Conservation (phyloP, 345 rosid species). For the Bruguiera gymnorhiza region DNA sequence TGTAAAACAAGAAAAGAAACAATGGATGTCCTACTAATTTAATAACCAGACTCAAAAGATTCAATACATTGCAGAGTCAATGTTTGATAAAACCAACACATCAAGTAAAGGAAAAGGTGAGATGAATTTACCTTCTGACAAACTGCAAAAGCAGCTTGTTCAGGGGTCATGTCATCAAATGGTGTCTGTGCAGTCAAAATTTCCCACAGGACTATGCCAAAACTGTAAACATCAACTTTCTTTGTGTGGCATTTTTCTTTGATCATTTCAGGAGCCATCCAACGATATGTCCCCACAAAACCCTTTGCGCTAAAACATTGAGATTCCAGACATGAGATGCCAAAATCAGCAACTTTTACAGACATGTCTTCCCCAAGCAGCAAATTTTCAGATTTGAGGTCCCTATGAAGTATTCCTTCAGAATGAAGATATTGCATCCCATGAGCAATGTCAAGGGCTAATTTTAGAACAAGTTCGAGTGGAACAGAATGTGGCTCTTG, state of each 20-base stretch:
- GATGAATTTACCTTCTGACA: constrained; percentile 58
- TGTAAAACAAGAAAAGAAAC: neutral
- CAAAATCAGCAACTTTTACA: constrained; percentile 77
- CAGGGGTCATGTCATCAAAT: constrained; percentile 73
- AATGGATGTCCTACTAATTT: neutral
- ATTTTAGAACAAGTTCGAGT: constrained; percentile 49
- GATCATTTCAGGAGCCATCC: constrained; percentile 94
- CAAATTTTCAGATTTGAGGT: constrained; percentile 76
- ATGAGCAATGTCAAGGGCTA: constrained; percentile 65
- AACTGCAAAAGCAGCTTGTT: constrained; percentile 83
- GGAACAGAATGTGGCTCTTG: constrained; percentile 71
- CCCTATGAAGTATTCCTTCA: constrained; percentile 64
- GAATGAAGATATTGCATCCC: constrained; percentile 81
- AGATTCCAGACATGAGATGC: constrained; percentile 69
- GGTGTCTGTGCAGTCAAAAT: constrained; percentile 68
- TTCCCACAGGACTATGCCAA: constrained; percentile 85
- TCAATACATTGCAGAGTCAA: neutral
- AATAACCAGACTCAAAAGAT: too few species aligned
- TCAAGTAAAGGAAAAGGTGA: neutral
- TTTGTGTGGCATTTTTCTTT: constrained; percentile 65
- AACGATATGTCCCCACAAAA: constrained; percentile 74
- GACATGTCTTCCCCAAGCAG: constrained; percentile 65
- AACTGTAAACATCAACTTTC: constrained; percentile 82
- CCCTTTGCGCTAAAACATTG: constrained; percentile 64
- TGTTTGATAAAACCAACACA: neutral